Base-by-base conservation (phyloP, 192 early-diverging fungal genomes). In the Entomortierella parvispora region DNA sequence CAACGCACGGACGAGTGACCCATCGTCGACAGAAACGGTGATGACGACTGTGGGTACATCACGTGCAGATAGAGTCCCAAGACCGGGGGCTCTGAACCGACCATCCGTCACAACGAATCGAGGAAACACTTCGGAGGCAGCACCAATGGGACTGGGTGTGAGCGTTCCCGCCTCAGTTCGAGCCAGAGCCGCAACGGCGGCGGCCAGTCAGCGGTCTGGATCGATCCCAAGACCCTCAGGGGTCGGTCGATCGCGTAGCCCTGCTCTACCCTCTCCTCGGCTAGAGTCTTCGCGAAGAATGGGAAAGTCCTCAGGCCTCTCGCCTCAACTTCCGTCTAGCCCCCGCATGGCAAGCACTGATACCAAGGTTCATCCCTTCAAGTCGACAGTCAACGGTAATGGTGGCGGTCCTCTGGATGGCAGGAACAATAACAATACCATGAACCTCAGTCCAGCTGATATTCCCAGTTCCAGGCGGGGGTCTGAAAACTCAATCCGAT, bases 211-310 rank as follows among this genome's bases (percentile, higher is more conserved):
- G 8, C 32, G 23, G 2, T 48, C 69, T n/a, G 46, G 45, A 51
- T n/a, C 65, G 22, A 49, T 33, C 26, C 28, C 65, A 33, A 57
- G 72, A 28, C 14, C 51, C 4, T 22, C 58, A 4, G 50, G 49
- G 5, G 44, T 31, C 12, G 50, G 22, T 9, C 74, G 74, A 2
- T 29, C 48, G 2, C 58, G 74, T 26, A 77, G 47, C 23, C 65
- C 61, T 20, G 34, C 47, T 23, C 58, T 53, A 2, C 18, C 52
- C 14, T 68, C 74, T 9, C 60, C 74, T 32, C 61, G 55, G 10
- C 50, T 66, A 14, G 74, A 77, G 22, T 50, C 74, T 11, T 68
- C 74, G 9, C 55, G 42, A 17, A 31, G 70, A 20, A 44, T 59
- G 40, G 53, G 34, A 33, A 28, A 37, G 40, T 9, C 37, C 37